These are phyloP conservation scores for Irpex sp. DNA, from an alignment of 1,284 basidiomycete species.

Conservation along the genomic window DNA sequence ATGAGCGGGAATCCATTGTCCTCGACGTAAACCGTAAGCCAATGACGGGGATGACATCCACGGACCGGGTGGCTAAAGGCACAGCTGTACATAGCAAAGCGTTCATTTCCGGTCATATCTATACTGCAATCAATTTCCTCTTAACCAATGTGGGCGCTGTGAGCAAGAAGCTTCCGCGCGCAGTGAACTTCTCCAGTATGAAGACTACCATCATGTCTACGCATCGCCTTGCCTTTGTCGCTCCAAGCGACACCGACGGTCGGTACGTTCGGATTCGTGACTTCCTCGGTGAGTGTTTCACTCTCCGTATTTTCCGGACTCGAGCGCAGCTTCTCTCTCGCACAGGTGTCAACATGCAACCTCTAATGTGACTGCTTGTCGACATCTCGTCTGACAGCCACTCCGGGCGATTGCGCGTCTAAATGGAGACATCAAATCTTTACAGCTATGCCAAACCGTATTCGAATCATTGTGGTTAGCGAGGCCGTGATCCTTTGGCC, in stretches of 20 bases:
- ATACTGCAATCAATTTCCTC: neutral
- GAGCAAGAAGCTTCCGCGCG: neutral
- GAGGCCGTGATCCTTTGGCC: neutral
- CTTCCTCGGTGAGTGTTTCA: neutral
- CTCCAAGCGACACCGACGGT: neutral
- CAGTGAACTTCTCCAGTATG: neutral
- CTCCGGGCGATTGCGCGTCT: neutral
- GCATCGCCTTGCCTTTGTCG: neutral
- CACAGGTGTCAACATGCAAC: neutral
- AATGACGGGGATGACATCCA: neutral
- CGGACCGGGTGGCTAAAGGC: neutral
- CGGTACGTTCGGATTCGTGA: neutral
- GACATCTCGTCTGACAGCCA: neutral
- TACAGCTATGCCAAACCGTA: neutral
- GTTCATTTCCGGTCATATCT: neutral
- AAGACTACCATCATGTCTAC: neutral
- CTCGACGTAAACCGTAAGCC: conserved; percentile 15
- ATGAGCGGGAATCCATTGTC: conserved; percentile 21
- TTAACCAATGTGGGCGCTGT: neutral
- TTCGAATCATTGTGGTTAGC: neutral
- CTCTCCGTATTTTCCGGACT: neutral
- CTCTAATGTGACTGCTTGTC: neutral
- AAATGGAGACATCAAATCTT: neutral
- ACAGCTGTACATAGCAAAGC: neutral
- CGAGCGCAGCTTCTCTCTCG: neutral